Percentiles rank a stretch among this genome's conserved stretches.
Conservation (phyloP, 768 basidiomycete genomes). For the Mycena capillaripes region DNA sequence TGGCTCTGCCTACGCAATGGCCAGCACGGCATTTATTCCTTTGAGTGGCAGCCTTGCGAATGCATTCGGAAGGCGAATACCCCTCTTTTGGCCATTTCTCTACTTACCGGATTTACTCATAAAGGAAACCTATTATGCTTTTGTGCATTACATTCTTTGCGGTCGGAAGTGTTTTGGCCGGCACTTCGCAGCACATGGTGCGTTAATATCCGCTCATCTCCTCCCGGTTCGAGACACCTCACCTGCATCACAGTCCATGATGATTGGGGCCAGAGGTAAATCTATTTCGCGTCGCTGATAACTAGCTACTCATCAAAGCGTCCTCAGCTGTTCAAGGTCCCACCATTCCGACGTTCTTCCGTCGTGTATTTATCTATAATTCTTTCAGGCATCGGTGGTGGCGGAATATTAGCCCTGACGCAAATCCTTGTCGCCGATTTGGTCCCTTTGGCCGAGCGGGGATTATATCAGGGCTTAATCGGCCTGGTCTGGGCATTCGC, state of each 20-base stretch:
- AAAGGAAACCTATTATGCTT: conserved; percentile 46
- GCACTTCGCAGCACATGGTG: conserved; percentile 54
- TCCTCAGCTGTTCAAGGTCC: conserved; percentile 25
- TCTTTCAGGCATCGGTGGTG: conserved; percentile 47
- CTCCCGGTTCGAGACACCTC: background rate
- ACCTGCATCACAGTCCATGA: conserved; percentile 33
- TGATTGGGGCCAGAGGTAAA: conserved; percentile 53
- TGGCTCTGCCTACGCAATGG: conserved; percentile 55
- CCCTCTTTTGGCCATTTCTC: background rate
- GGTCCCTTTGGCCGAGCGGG: conserved; percentile 56
- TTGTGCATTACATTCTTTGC: conserved; percentile 48
- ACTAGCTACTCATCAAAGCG: background rate
- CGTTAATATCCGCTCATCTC: background rate
- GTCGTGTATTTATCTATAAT: background rate
- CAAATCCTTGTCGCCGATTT: conserved; percentile 57
- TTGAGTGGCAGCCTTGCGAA: conserved; percentile 50
- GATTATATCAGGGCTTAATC: conserved; percentile 48
- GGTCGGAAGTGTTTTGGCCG: conserved; percentile 56
- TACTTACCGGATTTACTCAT: no score
- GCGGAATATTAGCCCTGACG: conserved; percentile 49
- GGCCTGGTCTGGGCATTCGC: conserved; percentile 48
- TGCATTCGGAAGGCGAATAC: conserved; percentile 46
- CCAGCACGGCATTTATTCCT: conserved; percentile 55
- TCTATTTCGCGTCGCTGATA: background rate
- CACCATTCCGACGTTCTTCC: background rate